Evolutionary conservation across 2,329 filamentous ascomycete species (phyloP).

Genomic region (Aspergillus sp.): DNA sequence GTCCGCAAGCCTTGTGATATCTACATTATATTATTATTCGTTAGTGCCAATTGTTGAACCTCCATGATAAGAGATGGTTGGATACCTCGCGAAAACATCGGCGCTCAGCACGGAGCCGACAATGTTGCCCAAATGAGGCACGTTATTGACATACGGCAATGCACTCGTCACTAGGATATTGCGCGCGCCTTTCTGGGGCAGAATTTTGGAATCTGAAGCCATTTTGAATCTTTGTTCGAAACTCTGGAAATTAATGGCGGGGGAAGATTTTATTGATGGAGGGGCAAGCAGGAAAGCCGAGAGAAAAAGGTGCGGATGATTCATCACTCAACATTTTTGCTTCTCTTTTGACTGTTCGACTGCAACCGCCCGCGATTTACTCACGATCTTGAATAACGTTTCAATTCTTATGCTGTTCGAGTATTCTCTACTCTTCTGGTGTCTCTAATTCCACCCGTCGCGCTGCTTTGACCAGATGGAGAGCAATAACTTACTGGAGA

Average conservation of each 20-base stretch:
- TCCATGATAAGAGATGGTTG: not conserved
- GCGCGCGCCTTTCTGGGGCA: slow-evolving; percentile 66
- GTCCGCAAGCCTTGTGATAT: slow-evolving; percentile 72
- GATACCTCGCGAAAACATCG: slow-evolving; percentile 64
- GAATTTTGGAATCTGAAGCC: slow-evolving; percentile 36
- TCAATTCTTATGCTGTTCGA: no score
- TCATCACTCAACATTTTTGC: not conserved
- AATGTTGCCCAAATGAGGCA: slow-evolving; percentile 82
- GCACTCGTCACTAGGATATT: slow-evolving; percentile 90
- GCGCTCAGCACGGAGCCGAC: slow-evolving; percentile 82
- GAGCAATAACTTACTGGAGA: slow-evolving; percentile 46
- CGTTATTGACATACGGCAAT: slow-evolving; percentile 75
- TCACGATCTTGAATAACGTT: no score
- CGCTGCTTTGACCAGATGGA: slow-evolving; percentile 23
- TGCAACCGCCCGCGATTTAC: no score
- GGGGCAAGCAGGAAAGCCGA: not conserved
- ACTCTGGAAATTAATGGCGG: not conserved
- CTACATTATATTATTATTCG: slow-evolving; percentile 28
- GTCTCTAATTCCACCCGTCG: not conserved
- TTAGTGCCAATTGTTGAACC: slow-evolving; percentile 6
- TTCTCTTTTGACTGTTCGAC: not conserved
- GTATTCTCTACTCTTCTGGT: not conserved
- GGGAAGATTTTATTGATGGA: not conserved
- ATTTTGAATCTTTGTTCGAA: slow-evolving; percentile 5
- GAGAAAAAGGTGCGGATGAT: slow-evolving; percentile 1